Base-by-base conservation (phyloP, 345 rosid species). In the Dipteronia sinensis region DNA sequence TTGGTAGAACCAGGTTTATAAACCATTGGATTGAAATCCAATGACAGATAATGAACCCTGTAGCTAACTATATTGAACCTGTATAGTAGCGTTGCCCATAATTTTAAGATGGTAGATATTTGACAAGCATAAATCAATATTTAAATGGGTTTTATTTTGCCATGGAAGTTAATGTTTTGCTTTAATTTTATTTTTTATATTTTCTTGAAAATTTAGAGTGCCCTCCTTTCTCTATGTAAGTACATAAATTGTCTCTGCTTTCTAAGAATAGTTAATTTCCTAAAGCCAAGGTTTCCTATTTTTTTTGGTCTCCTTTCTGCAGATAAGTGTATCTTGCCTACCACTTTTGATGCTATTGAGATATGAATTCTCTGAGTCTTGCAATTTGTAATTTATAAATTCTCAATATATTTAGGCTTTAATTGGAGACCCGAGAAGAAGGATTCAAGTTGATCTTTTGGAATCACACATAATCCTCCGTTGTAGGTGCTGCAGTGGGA, bases 401-500 rank as follows among this genome's bases (percentile, higher is more conserved):
- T 53, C 44, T 53, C 40, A 55, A 47, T 74, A 65, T n/a, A 72
- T 59, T 79, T 53, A 92, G 99, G 93, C 98, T 84, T 86, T 96
- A 78, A 86, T 91, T 80, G 99, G 98, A 80, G 98, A 94, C 67
- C 91, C 97, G 12, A 85, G 98, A 87, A 88, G 91, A 85, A 86
- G 85, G 88, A 90, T 96, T 87, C 97, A 96, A 73, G 84, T 90
- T 59, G 98, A 96, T 89, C 94, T 92, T 80, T 83, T 90, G 75
- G 94, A 94, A 83, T 92, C 82, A 84, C 86, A 83, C 77, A 86
- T 72, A 67, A 87, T 85, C 69, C 86, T 96, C 38, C 73, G 72
- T 40, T 94, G 99, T 82, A 76, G 85, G 75, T 95, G 99, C 84
- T 96, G 98, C 86, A 76, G 77, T 38, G 83, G 85, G 67, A 81